A percentile compares a stretch with the other conserved stretches of the same genome.
phyloP scores from a whole-genome alignment of 1,139 yeast genomes.

The Suhomyces wounanorum region DNA sequence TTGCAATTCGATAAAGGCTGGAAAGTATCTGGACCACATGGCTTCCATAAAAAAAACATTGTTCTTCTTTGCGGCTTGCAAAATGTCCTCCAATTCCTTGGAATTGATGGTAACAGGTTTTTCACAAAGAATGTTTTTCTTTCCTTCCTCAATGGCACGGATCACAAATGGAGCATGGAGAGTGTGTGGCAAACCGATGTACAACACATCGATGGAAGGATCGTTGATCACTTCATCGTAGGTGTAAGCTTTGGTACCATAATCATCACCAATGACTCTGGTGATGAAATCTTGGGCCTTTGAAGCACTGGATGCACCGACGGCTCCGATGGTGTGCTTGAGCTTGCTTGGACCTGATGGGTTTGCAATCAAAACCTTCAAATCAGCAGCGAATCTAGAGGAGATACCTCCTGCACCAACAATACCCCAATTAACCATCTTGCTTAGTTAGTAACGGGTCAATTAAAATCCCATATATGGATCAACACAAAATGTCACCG shows the following conservation, averaged over 20 bases:
- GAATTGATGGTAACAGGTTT: constrained; percentile 61
- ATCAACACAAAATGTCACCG: not conserved
- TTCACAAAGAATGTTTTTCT: constrained; percentile 59
- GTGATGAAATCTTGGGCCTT: constrained; percentile 32
- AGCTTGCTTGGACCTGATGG: constrained; percentile 26
- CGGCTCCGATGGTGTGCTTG: constrained; percentile 32
- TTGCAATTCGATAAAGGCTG: constrained; percentile 43
- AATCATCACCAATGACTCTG: constrained; percentile 21
- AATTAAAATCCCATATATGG: not conserved
- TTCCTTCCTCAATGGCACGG: constrained; percentile 51
- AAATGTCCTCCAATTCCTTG: constrained; percentile 46
- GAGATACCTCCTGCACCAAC: constrained; percentile 52
- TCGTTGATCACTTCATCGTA: constrained; percentile 44
- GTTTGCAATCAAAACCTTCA: constrained; percentile 24
- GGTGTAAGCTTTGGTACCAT: constrained; percentile 13
- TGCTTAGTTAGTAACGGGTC: constrained; percentile 3
- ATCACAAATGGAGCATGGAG: constrained; percentile 53
- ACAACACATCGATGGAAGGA: constrained; percentile 51
- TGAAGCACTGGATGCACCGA: constrained; percentile 32
- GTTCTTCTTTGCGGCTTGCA: constrained; percentile 47
- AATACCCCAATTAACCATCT: constrained; percentile 38
- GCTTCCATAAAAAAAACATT: constrained; percentile 61
- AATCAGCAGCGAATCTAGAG: constrained; percentile 40
- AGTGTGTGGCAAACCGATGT: constrained; percentile 62
- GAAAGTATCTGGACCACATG: constrained; percentile 67